Evolutionary conservation across 176 grass and related monocot genomes (phyloP).

Genomic region (Tuctoria greenei): DNA sequence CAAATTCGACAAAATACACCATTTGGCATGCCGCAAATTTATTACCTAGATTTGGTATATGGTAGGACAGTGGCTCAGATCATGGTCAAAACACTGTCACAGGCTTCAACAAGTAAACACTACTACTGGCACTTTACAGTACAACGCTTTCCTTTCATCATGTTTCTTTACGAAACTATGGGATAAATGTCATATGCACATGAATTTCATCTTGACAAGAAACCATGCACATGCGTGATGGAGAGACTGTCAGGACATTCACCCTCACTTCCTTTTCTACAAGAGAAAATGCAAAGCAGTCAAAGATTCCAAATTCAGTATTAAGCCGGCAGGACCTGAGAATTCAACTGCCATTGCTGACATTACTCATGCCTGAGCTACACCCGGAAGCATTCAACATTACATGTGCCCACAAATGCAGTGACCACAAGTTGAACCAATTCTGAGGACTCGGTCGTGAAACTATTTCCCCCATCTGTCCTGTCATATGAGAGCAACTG

Average conservation of each 20-base stretch:
- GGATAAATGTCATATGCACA: background rate
- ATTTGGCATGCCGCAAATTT: background rate
- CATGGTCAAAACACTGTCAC: background rate
- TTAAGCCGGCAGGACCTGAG: slow-evolving; percentile 4
- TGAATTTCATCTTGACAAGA: background rate
- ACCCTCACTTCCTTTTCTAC: background rate
- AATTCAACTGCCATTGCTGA: slow-evolving; percentile 21
- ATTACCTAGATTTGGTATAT: background rate
- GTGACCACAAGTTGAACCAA: background rate
- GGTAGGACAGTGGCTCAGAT: background rate
- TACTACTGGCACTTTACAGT: no score
- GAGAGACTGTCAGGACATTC: slow-evolving; percentile 20
- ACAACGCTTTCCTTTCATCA: background rate
- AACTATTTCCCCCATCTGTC: background rate
- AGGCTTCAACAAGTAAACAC: background rate
- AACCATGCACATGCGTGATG: slow-evolving; percentile 15
- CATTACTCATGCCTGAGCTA: slow-evolving; percentile 11
- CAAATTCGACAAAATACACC: background rate
- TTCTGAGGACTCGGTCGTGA: background rate
- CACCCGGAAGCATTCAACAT: slow-evolving; percentile 31
- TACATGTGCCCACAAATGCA: slow-evolving; percentile 27
- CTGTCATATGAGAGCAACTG: slow-evolving; percentile 1
- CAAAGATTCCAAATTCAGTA: slow-evolving; percentile 44
- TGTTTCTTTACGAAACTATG: background rate
- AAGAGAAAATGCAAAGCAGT: slow-evolving; percentile 19